Evolutionary conservation across 2,329 filamentous ascomycete species (phyloP).

Genomic region (Claviceps arundinis): DNA sequence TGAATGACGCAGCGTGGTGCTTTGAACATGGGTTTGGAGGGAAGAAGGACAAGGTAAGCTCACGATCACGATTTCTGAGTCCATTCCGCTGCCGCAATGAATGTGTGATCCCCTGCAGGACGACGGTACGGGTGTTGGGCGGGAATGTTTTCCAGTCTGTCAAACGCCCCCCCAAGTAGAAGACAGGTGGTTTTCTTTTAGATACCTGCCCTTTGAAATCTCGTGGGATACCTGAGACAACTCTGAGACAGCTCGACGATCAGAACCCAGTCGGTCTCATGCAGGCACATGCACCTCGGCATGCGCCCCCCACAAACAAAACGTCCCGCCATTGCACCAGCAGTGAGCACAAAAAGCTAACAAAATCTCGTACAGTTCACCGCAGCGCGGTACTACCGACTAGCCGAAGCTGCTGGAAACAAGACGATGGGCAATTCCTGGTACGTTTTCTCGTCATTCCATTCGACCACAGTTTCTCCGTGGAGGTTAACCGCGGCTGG

Average conservation of each 20-base stretch:
- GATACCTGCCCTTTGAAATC: too few species aligned
- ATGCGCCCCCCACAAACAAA: background rate
- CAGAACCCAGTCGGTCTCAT: too few species aligned
- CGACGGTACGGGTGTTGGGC: too few species aligned
- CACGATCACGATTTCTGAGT: too few species aligned
- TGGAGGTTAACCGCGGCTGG: constrained; percentile 1
- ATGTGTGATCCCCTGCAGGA: too few species aligned
- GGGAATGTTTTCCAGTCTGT: too few species aligned
- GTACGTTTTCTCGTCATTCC: constrained; percentile 41
- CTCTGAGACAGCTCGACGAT: too few species aligned
- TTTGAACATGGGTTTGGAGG: constrained; percentile 94
- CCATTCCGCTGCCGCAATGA: too few species aligned
- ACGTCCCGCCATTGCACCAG: background rate
- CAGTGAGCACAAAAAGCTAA: constrained; percentile 27
- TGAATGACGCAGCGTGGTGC: constrained; percentile 96
- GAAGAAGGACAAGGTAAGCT: constrained; percentile 92
- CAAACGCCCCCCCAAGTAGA: too few species aligned
- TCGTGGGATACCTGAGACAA: too few species aligned
- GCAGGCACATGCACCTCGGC: background rate
- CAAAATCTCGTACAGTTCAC: constrained; percentile 41
- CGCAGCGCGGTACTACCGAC: constrained; percentile 80
- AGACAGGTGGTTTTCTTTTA: too few species aligned
- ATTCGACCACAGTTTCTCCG: constrained; percentile 1
- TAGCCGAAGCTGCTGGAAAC: constrained; percentile 77
- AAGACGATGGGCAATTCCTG: constrained; percentile 91